phyloP scores from a whole-genome alignment of 2,329 filamentous ascomycete species.

The Botrytis aclada region DNA sequence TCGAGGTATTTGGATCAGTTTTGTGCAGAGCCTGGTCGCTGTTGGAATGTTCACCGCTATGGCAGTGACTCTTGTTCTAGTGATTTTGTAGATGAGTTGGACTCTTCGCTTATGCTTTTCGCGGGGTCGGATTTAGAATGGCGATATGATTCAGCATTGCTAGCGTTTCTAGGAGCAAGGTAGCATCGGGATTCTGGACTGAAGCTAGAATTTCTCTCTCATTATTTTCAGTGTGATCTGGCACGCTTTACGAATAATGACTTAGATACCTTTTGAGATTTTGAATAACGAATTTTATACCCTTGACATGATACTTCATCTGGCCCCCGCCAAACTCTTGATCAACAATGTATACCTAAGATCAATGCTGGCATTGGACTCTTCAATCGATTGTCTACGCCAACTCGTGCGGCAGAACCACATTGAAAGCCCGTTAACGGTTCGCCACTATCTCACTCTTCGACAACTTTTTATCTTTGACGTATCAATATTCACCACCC shows the following conservation, averaged over 20 bases:
- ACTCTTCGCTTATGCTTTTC: neutral
- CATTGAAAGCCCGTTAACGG: no score
- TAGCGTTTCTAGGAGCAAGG: neutral
- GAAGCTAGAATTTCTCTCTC: neutral
- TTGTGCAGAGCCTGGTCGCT: conserved; percentile 15
- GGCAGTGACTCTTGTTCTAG: conserved; percentile 7
- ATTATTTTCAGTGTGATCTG: neutral
- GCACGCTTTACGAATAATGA: neutral
- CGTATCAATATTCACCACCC: no score
- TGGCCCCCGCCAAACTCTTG: neutral
- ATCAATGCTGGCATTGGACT: neutral
- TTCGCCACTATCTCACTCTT: neutral
- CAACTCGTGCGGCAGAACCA: neutral
- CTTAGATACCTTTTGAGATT: neutral
- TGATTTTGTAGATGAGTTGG: neutral
- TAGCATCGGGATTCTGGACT: neutral
- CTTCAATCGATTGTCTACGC: neutral
- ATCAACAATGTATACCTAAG: neutral
- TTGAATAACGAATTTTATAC: conserved; percentile 1
- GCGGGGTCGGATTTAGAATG: neutral
- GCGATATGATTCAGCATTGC: neutral
- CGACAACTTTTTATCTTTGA: no score
- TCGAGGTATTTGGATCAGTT: conserved; percentile 12
- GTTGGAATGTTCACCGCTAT: conserved; percentile 16
- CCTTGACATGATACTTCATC: neutral